Evolutionary conservation across 2,329 filamentous ascomycete species (phyloP).

Genomic region (Ophiostoma quercus): DNA sequence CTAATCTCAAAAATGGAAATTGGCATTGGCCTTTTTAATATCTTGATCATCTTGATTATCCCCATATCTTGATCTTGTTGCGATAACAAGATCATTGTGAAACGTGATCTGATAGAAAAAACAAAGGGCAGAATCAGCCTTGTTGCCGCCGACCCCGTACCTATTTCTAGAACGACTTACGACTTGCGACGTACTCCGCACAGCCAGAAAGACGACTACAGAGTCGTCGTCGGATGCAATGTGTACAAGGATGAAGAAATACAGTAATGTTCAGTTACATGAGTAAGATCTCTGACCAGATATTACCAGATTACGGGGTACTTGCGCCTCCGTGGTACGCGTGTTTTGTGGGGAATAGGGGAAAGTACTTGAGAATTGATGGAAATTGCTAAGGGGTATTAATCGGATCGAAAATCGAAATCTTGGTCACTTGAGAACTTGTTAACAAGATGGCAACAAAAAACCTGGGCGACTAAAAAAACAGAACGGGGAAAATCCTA

Average conservation of each 20-base stretch:
- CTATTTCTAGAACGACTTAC: constrained; percentile 5
- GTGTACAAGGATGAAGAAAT: too few relatives aligned
- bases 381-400: background rate
- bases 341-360: background rate
- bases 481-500: too few relatives aligned
- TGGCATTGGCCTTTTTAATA: background rate
- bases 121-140: background rate
- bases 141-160: background rate
- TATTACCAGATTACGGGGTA: background rate
- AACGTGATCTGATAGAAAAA: background rate
- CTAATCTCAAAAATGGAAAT: background rate
- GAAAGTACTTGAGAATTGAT: background rate
- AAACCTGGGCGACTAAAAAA: background rate
- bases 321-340: constrained; percentile 6
- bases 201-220: background rate
- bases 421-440: background rate
- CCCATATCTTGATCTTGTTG: background rate
- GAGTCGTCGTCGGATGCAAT: background rate
- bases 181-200: background rate
- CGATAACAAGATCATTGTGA: background rate
- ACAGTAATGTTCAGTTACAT: background rate
- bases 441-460: background rate
- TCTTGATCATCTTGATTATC: background rate
- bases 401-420: background rate
- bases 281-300: background rate